phyloP scores from a whole-genome alignment of 441 rosid genomes.

The Bocquillonia castaneifolia region DNA sequence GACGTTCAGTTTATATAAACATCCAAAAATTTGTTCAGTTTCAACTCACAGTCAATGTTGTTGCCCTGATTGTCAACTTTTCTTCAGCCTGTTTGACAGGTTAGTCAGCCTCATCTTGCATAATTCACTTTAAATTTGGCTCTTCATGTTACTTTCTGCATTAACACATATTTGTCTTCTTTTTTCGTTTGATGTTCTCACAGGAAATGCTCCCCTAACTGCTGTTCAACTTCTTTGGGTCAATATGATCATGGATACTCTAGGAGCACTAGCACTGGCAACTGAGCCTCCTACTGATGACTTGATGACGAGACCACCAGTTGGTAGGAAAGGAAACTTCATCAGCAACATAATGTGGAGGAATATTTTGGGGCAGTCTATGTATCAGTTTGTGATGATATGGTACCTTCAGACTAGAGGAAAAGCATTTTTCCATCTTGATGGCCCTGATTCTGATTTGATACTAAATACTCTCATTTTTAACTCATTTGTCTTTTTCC shows the following conservation, averaged over 20 bases:
- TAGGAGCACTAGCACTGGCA: constrained; percentile 82
- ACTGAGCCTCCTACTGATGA: constrained; percentile 67
- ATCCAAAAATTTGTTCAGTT: constrained; percentile 59
- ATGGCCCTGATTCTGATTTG: constrained; percentile 48
- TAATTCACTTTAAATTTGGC: constrained; percentile 3
- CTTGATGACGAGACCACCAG: constrained; percentile 59
- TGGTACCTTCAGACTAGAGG: constrained; percentile 62
- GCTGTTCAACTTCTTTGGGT: constrained; percentile 83
- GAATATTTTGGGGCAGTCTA: constrained; percentile 57
- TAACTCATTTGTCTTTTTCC: constrained; percentile 73
- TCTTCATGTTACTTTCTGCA: neutral
- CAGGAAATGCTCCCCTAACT: constrained; percentile 69
- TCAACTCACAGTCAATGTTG: constrained; percentile 56
- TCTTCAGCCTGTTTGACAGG: constrained; percentile 69
- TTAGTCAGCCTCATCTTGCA: constrained; percentile 17
- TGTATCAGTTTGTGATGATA: constrained; percentile 55
- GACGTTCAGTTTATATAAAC: constrained; percentile 53
- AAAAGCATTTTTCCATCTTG: constrained; percentile 40
- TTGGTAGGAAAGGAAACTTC: constrained; percentile 62
- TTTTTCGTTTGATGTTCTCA: constrained; percentile 30
- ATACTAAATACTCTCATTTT: constrained; percentile 65
- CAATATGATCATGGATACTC: constrained; percentile 81
- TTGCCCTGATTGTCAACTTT: constrained; percentile 54
- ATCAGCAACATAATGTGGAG: constrained; percentile 77
- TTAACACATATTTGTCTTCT: neutral